phyloP scores from a whole-genome alignment of 139 green algal genomes.

The Chlamydomonas schloesseri region DNA sequence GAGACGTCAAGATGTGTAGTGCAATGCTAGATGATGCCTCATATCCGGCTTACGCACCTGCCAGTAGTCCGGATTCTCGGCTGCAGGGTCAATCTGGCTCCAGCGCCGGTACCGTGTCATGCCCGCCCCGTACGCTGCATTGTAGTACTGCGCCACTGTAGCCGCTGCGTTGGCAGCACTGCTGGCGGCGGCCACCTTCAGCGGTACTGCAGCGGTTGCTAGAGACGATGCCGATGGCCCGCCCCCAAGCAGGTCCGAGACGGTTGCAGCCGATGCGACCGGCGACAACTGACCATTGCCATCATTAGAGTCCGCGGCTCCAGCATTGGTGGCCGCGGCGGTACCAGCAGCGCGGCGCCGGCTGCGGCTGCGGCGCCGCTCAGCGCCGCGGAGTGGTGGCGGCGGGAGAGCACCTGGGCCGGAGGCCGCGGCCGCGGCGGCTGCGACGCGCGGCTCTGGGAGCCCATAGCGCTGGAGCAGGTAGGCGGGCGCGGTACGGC shows the following conservation, averaged over 20 bases:
- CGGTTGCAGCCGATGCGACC: too few species aligned
- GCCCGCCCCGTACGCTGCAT: constrained; percentile 20
- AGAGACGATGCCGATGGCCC: neutral
- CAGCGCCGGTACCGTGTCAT: constrained; percentile 23
- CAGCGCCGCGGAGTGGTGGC: neutral
- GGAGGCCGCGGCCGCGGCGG: neutral
- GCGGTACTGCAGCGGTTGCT: neutral
- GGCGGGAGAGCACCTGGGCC: neutral
- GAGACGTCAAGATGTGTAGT: too few species aligned
- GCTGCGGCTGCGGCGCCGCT: neutral
- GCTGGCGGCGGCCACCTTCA: neutral
- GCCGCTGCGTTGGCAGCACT: neutral
- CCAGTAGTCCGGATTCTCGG: constrained; percentile 36
- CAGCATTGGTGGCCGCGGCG: too few species aligned
- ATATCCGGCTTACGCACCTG: neutral
- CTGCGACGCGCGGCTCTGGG: neutral
- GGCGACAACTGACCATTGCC: too few species aligned
- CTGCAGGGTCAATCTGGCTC: constrained; percentile 27
- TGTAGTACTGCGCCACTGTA: neutral
- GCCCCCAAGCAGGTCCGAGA: too few species aligned
- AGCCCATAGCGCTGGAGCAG: neutral
- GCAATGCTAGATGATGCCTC: too few species aligned
- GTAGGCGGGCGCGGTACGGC: constrained; percentile 10
- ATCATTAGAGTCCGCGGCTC: too few species aligned
- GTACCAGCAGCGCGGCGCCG: neutral